Base-by-base conservation (phyloP, 1,284 basidiomycete genomes). In the Rhodotorula sp. region DNA sequence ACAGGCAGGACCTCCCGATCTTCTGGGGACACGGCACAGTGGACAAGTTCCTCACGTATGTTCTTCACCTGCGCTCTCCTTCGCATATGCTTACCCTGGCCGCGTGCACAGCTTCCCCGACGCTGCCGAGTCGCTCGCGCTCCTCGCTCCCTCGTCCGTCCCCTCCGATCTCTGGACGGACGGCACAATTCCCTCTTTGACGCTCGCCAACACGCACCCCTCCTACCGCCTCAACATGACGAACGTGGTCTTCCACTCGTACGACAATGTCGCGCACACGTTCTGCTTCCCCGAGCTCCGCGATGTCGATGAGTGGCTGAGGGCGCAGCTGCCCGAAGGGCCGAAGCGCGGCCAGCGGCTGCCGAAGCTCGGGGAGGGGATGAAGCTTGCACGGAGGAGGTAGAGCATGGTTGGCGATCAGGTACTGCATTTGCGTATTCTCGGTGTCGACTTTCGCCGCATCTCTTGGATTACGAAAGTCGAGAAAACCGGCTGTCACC, bases 11-110 rank as follows among this genome's bases (percentile, higher is more conserved):
- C 17, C 25, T 76, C 12, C 72, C 75, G 0, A 36, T 76, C 27
- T 76, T 64, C 9, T 74, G 72, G 72, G 72, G 70, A 1, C 75
- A 76, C 41, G 72, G 75, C 50, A 29, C 41, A 32, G 32, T 6
- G 13, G 75, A 76, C 39, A 63, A 66, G 2, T 69, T 59, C 48
- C 57, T 74, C 12, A 59, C 61, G 72, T 70, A 12, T n/a, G 69
- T 55, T 3, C 32, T 21, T 46, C 5, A 9, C 21, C 7, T 17
- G 22, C 13, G 15, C 34, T 8, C 25, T 3, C n/a, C 60, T 19
- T 7, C 15, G 25, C 10, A 25, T 7, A 48, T n/a, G 25, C 32
- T 19, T 29, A 25, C 27, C 3, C n/a, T 3, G 10, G 9, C 21
- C n/a, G 4, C 21, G 25, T 7, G 12, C 19, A 22, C 60, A 75